A percentile compares a stretch with the other conserved stretches of the same genome.
Evolutionary conservation across 2,329 filamentous ascomycete genomes (phyloP).

Genomic region (Scopulariopsis brevicaulis): DNA sequence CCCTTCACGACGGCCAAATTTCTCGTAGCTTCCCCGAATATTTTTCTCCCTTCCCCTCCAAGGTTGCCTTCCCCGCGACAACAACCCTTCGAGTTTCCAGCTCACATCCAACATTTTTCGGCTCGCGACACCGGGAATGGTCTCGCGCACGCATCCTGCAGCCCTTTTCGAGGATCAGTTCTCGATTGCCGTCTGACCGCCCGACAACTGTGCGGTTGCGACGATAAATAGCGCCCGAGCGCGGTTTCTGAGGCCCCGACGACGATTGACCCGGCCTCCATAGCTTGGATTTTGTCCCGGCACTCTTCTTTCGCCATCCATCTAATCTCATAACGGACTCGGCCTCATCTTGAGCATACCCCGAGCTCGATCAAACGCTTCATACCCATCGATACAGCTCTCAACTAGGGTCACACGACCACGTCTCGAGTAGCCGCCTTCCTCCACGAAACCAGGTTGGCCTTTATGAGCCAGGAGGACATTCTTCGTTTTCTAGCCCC

Average conservation of each 20-base stretch:
- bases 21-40: neutral
- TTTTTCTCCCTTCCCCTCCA: neutral
- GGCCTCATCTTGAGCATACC: neutral
- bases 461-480: conserved; percentile 75
- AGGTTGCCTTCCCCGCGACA: neutral
- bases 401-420: neutral
- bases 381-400: neutral
- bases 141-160: neutral
- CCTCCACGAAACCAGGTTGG: neutral
- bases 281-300: neutral
- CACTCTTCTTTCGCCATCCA: neutral
- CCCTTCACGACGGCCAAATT: neutral
- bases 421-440: neutral
- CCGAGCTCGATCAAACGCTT: neutral
- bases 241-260: neutral
- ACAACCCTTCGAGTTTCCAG: neutral
- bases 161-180: neutral
- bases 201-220: neutral
- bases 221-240: neutral
- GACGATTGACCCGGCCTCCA: neutral
- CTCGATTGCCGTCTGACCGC: neutral
- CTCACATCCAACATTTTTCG: neutral
- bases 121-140: neutral
- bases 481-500: conserved; percentile 89
- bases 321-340: neutral